phyloP scores from a whole-genome alignment of 2,329 filamentous ascomycete genomes.

The Cercospora sp. region DNA sequence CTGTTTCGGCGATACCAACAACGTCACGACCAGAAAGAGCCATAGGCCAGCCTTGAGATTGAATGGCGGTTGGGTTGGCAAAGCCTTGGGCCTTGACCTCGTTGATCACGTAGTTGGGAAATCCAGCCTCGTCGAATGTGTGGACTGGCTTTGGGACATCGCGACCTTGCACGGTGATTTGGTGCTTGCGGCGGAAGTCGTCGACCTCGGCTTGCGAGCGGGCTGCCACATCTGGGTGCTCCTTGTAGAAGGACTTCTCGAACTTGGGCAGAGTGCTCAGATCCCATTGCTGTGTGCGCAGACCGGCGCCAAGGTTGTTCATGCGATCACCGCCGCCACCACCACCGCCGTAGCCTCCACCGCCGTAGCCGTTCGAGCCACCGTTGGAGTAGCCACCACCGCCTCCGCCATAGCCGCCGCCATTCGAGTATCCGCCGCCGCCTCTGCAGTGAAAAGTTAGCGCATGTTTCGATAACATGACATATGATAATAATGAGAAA shows the following conservation, averaged over 20 bases:
- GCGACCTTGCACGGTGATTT: conserved; percentile 77
- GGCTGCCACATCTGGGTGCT: conserved; percentile 73
- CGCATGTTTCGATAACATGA: conserved; percentile 15
- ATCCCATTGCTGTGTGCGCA: conserved; percentile 91
- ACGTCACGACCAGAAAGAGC: conserved; percentile 96
- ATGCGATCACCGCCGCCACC: conserved; percentile 85
- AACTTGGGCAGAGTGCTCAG: conserved; percentile 82
- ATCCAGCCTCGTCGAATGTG: conserved; percentile 96
- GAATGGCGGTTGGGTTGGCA: conserved; percentile 88
- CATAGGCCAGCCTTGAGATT: conserved; percentile 99
- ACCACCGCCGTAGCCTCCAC: conserved; percentile 43
- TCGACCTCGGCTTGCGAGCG: conserved; percentile 80
- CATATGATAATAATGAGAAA: conserved; percentile 6
- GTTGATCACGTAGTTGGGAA: conserved; percentile 95
- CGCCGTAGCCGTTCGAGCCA: conserved; percentile 38
- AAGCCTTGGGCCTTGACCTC: conserved; percentile 99
- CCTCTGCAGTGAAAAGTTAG: conserved; percentile 30
- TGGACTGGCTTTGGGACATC: conserved; percentile 92
- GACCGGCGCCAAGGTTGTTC: conserved; percentile 81
- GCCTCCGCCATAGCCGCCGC: conserved; percentile 36
- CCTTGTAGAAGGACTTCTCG: conserved; percentile 99
- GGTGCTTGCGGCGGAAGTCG: conserved; percentile 79
- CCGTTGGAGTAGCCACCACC: conserved; percentile 41
- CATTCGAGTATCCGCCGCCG: conserved; percentile 25
- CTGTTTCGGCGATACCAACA: conserved; percentile 98